Evolutionary conservation across 2,329 filamentous ascomycete species (phyloP), one percentile per base, ranked within the genome.

Genomic region (Elsinoe arachidis): DNA sequence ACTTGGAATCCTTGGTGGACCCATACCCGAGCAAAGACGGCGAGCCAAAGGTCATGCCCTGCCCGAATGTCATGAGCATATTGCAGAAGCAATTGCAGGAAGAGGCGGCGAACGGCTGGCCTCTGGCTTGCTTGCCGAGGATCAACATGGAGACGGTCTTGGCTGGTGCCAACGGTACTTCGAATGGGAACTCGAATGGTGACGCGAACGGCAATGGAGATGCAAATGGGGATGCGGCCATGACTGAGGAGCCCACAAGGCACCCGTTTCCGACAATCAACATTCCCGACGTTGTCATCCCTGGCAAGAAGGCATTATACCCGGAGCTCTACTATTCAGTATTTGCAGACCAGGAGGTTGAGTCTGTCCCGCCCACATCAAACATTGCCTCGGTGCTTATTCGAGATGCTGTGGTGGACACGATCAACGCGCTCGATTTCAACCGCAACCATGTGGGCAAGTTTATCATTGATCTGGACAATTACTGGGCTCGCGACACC

Each of bases 281-380:
- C 1, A 81, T 97, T 54, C 92, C 93, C 0, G 80, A 85, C 49
- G 83, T 84, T 1, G 84, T 96, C 56, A 80, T 84, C 57, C 80
- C 87, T 30, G 92, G 91, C 1, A 77, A 85, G 7, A 83, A 84
- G 55, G 80, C 88, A 1, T 77, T 96, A 44, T 96, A 96, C 69
- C 93, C 93, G 0, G 93, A 99, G 72, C 80, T 96, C 21, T 96
- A 90, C 74, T 87, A 95, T 69, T 97, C 93, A 1, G 89, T 97
- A 51, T 99, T 95, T 68, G 80, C 84, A 5, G 82, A 88, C 62
- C 90, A 96, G 69, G 90, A 95, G 14, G 78, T 95, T 41, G 85
- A 92, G 61, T 68, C 92, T 1, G 93, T 99, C 9, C 93, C 93
- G 33, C 80, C 85, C 2, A 82, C 83, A 10, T 81, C 81, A 2